Evolutionary conservation across 2,329 filamentous ascomycete species (phyloP), one percentile per base, ranked within the genome.

Genomic region (Botrytis byssoidea): DNA sequence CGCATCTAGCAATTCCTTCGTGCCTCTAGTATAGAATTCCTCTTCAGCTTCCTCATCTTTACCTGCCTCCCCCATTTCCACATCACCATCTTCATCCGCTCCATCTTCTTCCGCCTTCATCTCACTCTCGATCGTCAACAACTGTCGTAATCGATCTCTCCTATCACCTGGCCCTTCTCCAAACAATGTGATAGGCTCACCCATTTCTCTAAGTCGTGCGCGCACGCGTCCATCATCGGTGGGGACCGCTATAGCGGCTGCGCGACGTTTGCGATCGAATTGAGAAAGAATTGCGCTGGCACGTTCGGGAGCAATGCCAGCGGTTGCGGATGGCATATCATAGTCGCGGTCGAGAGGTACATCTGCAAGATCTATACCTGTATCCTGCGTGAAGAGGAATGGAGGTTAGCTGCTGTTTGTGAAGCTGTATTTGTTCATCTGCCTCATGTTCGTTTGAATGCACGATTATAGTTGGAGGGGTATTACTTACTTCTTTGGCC

Each of bases 111-210:
- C 82, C 35, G 84, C 86, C 25, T 84, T 84, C 76, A 88, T 88
- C 81, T 95, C 92, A 1, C 89, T 88, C 76, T 94, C 88, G 70
- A 91, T 89, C 3, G 91, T 91, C 77, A 99, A 85, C 42, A 98
- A 85, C 79, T 94, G 92, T 76, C 96, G 90, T 79, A 99, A 83
- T 76, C 96, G 90, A 80, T 97, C 95, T 84, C 97, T 88, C 74
- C 96, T 87, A 79, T 98, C 95, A 40, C 89, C 91, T 1, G 91
- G 91, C 0, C 93, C 93, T 84, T 99, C 96, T 74, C 95, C 96
- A 77, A 99, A 99, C 0, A 98, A 86, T 0, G 95, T 99, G 72
- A 98, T 90, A 18, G 96, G 96, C 81, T 99, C 93, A n/a, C 93
- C 94, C 76, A 97, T 87, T 79, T 96, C 92, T 77, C 96, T 90